These are phyloP conservation scores for Phragmites australis DNA, from an alignment of 176 grass and related monocot genomes.

Conservation along the genomic window DNA sequence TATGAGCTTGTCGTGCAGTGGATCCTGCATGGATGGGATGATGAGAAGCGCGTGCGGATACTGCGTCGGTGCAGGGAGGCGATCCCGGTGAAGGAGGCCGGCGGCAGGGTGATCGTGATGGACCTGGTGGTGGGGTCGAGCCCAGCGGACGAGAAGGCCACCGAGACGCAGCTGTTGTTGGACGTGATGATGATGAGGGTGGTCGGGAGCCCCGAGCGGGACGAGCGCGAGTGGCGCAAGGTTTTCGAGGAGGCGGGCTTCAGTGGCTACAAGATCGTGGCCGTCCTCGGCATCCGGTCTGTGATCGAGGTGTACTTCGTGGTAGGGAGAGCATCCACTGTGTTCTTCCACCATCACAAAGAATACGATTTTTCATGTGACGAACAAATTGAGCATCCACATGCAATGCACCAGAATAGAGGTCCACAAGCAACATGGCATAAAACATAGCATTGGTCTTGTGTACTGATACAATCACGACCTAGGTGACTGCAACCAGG, in stretches of 20 bases:
- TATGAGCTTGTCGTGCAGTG: conserved; percentile 18
- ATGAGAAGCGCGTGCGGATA: conserved; percentile 62
- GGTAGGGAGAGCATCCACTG: too few species aligned
- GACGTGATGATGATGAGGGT: conserved; percentile 55
- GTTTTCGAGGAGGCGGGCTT: conserved; percentile 56
- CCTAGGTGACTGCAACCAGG: conserved; percentile 8
- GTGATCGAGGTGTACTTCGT: conserved; percentile 67
- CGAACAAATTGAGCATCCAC: neutral
- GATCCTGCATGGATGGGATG: conserved; percentile 38
- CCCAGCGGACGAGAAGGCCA: conserved; percentile 15
- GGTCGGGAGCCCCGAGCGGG: conserved; percentile 45
- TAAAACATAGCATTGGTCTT: neutral
- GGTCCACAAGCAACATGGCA: neutral
- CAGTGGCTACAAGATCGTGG: conserved; percentile 50
- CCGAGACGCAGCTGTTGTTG: conserved; percentile 52
- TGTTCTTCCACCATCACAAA: too few species aligned
- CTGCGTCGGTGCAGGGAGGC: conserved; percentile 60
- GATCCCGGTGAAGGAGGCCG: conserved; percentile 46
- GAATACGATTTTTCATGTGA: neutral
- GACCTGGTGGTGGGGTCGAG: conserved; percentile 53
- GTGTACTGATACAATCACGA: neutral
- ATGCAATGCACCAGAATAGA: neutral
- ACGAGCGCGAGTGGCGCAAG: conserved; percentile 51
- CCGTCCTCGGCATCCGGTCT: conserved; percentile 43
- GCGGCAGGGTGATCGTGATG: conserved; percentile 67